Percentiles rank a stretch among this genome's conserved stretches.
These are phyloP conservation scores for Thermothelomyces thermophilus DNA, from an alignment of 2,329 filamentous ascomycete species.

Conservation along the genomic window DNA sequence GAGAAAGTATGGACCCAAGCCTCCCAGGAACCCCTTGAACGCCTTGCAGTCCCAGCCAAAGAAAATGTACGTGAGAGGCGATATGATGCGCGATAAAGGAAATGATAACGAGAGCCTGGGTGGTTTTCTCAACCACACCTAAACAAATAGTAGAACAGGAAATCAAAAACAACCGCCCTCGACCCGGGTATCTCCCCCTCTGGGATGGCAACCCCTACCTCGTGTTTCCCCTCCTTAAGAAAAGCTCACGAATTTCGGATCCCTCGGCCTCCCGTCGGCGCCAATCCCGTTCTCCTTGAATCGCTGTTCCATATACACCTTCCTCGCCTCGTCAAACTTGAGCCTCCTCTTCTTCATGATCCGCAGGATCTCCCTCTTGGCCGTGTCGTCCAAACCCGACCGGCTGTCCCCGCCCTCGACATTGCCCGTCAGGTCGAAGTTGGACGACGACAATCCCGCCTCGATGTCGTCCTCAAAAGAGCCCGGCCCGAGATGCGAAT, in stretches of 20 bases:
- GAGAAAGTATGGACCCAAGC: background rate
- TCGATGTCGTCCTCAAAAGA: conserved; percentile 82
- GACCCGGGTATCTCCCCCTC: too few species aligned
- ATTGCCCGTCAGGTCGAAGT: conserved; percentile 78
- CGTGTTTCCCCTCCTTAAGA: conserved; percentile 40
- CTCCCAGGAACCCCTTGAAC: conserved; percentile 1
- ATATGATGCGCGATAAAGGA: background rate
- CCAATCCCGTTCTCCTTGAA: conserved; percentile 87
- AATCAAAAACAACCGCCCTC: too few species aligned
- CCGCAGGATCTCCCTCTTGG: conserved; percentile 73
- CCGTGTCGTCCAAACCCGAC: conserved; percentile 70
- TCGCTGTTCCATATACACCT: conserved; percentile 75
- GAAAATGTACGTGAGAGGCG: conserved; percentile 5
- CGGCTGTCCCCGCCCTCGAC: conserved; percentile 71
- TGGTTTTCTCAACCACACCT: background rate
- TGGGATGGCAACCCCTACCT: background rate
- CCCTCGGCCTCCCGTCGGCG: conserved; percentile 76
- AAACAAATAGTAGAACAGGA: background rate
- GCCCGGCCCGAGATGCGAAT: conserved; percentile 55
- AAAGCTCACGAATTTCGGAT: conserved; percentile 96
- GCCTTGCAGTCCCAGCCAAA: conserved; percentile 8
- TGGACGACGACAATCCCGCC: conserved; percentile 72
- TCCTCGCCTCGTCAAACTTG: conserved; percentile 83
- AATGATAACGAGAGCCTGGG: conserved; percentile 5
- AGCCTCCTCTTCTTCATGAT: conserved; percentile 86